Evolutionary conservation across 1,284 basidiomycete genomes (phyloP).

Genomic region (Puccinia horiana): DNA sequence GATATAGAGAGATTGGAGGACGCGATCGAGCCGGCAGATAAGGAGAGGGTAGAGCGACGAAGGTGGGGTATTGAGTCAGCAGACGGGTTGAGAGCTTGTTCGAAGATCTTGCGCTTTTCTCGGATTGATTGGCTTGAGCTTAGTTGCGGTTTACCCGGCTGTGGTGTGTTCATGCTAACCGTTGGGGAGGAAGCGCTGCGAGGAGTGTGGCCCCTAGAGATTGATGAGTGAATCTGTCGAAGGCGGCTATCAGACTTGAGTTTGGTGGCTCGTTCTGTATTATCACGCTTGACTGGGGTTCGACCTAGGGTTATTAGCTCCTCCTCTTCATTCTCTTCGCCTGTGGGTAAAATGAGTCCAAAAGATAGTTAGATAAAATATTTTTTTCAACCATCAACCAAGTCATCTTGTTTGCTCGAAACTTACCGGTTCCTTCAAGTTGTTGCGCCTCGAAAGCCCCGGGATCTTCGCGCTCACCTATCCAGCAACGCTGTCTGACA

Average conservation of each 20-base stretch:
- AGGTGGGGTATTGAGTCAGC: not conserved
- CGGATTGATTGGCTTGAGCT: conserved; percentile 24
- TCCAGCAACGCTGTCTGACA: not conserved
- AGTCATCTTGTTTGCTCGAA: not conserved
- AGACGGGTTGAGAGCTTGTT: not conserved
- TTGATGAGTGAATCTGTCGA: conserved; percentile 23
- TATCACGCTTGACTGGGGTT: not conserved
- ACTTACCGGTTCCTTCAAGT: not conserved
- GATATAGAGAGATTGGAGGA: conserved; percentile 10
- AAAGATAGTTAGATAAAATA: not conserved
- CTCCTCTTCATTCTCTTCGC: conserved; percentile 13
- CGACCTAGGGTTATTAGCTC: not conserved
- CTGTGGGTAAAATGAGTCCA: not conserved
- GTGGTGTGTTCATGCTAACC: not conserved
- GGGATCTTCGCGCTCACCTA: not conserved
- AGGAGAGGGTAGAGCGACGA: not conserved
- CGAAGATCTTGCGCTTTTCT: conserved; percentile 33
- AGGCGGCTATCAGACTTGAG: not conserved
- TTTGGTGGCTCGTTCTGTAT: not conserved
- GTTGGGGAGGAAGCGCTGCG: conserved; percentile 10
- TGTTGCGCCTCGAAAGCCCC: not conserved
- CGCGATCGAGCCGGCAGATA: not conserved
- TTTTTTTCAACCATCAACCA: not conserved
- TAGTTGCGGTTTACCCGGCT: not conserved
- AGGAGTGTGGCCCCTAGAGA: not conserved